phyloP scores from a whole-genome alignment of 176 grass and related monocot species.

The barley (Hordeum vulgare) region MorexV3_pseudomolecules_assembly NC_058523.1:495775723-495776222 shows the following conservation, averaged over 20 bases:
- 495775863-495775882: conserved; percentile 45
- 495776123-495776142: conserved; percentile 50
- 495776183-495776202: conserved; percentile 44
- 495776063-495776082: conserved; percentile 58
- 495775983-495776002: conserved; percentile 33
- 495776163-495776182: conserved; percentile 29
- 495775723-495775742: conserved; percentile 31
- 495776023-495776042: conserved; percentile 55
- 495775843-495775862: conserved; percentile 55
- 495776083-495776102: conserved; percentile 46
- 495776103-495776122: conserved; percentile 31
- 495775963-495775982: neutral
- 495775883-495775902: conserved; percentile 41
- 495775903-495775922: conserved; percentile 74
- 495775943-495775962: conserved; percentile 18
- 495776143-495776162: conserved; percentile 75
- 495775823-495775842: conserved; percentile 37
- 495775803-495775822: conserved; percentile 39
- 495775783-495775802: conserved; percentile 33
- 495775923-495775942: conserved; percentile 30
- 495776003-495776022: conserved; percentile 49
- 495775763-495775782: conserved; percentile 58
- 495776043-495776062: conserved; percentile 33
- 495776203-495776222: conserved; percentile 89
- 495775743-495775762: conserved; percentile 58